Base-by-base conservation (phyloP, 192 early-diverging fungal genomes). In the Podochytrium sp. region DNA sequence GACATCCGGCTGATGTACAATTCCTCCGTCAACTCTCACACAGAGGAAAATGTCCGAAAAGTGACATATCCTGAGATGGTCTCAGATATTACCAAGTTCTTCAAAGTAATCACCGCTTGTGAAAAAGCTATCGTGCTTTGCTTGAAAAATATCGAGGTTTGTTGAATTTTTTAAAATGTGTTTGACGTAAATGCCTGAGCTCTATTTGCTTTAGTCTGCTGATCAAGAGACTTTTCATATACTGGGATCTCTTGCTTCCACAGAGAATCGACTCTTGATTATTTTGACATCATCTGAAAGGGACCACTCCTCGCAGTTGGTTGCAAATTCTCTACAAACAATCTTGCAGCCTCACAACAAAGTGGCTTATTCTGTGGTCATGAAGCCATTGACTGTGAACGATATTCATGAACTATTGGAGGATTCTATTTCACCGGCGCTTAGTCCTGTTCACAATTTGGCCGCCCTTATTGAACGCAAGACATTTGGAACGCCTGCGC, bases 401-500 rank as follows among this genome's bases (percentile, higher is more conserved):
- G 80, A 74, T 18, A 61, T 85, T 4, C 55, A 65, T 20, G 76
- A 81, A 47, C 77, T 83, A 34, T 65, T 85, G 16, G 43, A 69
- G 29, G 81, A 80, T 27, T 71, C 75, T 29, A 33, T 85, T 7
- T 56, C 64, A 14, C 84, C 84, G 16, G 51, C 78, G 1, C 34
- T 60, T 20, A 57, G 64, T 18, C 78, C 81, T 35, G 16, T 75
- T 52, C 58, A 77, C 34, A 43, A 37, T 14, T 73, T 86, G 2
- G 80, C 79, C 1, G 51, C 69, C n/a, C 37, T 86, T 20, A 47
- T 86, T 3, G 79, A 68, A 65, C 33, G 74, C 3, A 81, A 82
- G 69, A 86, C 85, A 16, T 55, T 76, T 64, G 85, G 85, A 20
- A 86, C 81, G 30, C 82, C 80, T 16, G 53, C 76, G 30, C 69